Conservation (phyloP, 371 early-diverging fungal genomes). For the Gilbertella persicaria region DNA sequence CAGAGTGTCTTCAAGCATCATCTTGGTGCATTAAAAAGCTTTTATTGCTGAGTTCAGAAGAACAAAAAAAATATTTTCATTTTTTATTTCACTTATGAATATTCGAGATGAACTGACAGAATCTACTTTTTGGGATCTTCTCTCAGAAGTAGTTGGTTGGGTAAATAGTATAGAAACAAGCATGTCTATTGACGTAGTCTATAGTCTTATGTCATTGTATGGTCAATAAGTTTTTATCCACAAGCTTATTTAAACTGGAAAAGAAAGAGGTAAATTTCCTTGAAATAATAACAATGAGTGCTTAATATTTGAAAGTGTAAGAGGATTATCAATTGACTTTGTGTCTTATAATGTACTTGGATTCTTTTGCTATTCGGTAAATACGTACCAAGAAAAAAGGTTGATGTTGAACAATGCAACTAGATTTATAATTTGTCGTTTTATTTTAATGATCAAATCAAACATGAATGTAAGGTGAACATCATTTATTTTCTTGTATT, state of each 20-base stretch:
- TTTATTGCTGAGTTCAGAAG: no score
- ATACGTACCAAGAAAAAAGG: neutral
- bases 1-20: no score
- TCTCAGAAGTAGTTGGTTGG: constrained; percentile 34
- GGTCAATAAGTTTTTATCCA: constrained; percentile 48
- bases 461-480: constrained; percentile 53
- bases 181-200: neutral
- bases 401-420: neutral
- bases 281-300: neutral
- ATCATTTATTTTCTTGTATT: neutral
- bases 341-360: constrained; percentile 76
- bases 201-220: constrained; percentile 38
- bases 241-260: constrained; percentile 37
- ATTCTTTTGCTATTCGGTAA: constrained; percentile 75
- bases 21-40: no score
- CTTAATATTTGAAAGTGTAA: constrained; percentile 49
- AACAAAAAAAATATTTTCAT: no score
- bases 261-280: constrained; percentile 29
- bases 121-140: no score
- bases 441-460: constrained; percentile 56
- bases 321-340: constrained; percentile 86
- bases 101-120: no score
- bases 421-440: constrained; percentile 71
- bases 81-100: no score
- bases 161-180: constrained; percentile 3